Evolutionary conservation across 768 basidiomycete genomes (phyloP), one percentile per base, ranked within the genome.

Genomic region (Boletus speciosus): DNA sequence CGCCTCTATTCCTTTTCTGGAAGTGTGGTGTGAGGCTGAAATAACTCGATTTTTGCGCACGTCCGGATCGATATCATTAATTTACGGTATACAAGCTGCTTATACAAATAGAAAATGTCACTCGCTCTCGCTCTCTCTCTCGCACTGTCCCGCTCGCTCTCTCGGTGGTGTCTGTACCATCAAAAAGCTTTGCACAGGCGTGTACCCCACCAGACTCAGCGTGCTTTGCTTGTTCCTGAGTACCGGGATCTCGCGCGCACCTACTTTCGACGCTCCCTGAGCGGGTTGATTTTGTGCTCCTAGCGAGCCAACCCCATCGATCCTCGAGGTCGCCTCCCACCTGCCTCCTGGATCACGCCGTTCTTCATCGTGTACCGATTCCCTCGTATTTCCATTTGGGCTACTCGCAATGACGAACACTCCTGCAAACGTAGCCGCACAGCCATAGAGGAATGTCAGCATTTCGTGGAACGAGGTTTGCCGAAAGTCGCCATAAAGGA

Each of bases 401-500:
- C 80, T 75, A 78, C 84, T 86, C 6, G 93, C 88, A 56, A 96
- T 87, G 53, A 95, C 81, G 68, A 90, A 92, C 3, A 97, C 93
- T 0, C 94, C 95, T 7, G 83, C 73, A 61, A 96, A 95, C 2
- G 93, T 95, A n/a, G 93, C 87, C 1, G 79, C 83, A 68, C 89
- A 91, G 48, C 93, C 93, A 66, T 93, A 93, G 21, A 90, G 64
- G 71, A 94, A 94, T 6, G 88, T 91, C 45, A 93, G 76, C 54
- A 90, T 80, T 63, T 88, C 83, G 67, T 93, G 88, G 67, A 93
- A 89, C 10, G 81, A 80, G 12, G 90, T 85, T 56, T 81, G 82
- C 60, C 83, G 79, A 73, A 99, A 99, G 70, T 99, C 96, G 25
- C 91, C 88, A 66, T 96, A 99, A 1, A 99, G 79, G 15, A 99